phyloP scores from a whole-genome alignment of 2,329 filamentous ascomycete species.

The Pezicula rhizophila region DNA sequence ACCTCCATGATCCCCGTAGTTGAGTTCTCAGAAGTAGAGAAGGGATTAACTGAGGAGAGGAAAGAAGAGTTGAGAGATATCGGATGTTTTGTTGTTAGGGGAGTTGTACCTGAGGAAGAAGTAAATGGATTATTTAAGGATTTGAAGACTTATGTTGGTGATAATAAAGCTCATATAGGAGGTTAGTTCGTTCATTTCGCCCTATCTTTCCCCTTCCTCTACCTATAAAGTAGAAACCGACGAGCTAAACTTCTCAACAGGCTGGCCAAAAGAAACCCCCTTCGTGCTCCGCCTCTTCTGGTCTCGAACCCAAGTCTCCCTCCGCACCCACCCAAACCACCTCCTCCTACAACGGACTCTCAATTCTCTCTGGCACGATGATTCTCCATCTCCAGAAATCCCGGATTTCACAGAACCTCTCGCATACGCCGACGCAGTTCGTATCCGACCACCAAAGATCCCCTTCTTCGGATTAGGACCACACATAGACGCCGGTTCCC shows the following conservation, averaged over 20 bases:
- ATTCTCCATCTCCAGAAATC: constrained; percentile 18
- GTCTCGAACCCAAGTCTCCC: constrained; percentile 32
- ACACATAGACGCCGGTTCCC: constrained; percentile 37
- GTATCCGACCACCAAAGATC: constrained; percentile 32
- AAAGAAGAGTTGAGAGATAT: constrained; percentile 23
- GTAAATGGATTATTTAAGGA: constrained; percentile 23
- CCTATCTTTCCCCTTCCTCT: background rate
- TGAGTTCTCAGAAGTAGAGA: constrained; percentile 23
- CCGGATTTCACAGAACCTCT: constrained; percentile 28
- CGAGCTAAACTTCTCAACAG: constrained; percentile 2
- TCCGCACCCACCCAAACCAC: constrained; percentile 32
- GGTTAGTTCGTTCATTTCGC: background rate
- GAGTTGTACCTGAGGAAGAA: constrained; percentile 17
- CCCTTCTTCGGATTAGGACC: constrained; percentile 35
- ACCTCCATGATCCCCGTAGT: constrained; percentile 29
- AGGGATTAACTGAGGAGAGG: constrained; percentile 6
- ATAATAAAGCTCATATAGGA: constrained; percentile 26
- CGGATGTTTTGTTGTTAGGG: constrained; percentile 24
- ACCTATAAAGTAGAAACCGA: background rate
- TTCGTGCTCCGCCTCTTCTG: constrained; percentile 34
- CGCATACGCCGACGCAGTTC: constrained; percentile 33
- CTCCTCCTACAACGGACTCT: constrained; percentile 30
- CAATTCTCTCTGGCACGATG: constrained; percentile 34
- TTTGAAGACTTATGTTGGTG: constrained; percentile 28
- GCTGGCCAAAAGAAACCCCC: constrained; percentile 32